Evolutionary conservation across 352 stramenopile genomes (phyloP), one percentile per base, ranked within the genome.

Genomic region (Bremia lactucae): DNA sequence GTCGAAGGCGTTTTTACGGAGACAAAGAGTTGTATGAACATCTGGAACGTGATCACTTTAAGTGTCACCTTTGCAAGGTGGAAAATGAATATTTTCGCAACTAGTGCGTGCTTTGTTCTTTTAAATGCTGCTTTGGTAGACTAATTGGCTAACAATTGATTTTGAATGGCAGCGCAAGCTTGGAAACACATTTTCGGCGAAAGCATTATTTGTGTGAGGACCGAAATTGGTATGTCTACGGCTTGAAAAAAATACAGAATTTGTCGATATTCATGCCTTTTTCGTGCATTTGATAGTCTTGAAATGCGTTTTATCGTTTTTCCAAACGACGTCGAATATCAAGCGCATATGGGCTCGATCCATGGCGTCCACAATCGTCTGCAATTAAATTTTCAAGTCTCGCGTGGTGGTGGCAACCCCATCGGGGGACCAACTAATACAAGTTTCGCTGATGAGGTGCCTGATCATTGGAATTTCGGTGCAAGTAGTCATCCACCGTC

Each of bases 41-140:
- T 44, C 46, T 95, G 21, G 78, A 89, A 52, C 83, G 83, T 33
- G 78, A 95, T 42, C 83, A 95, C 46, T 95, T 90, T 58, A 91
- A 85, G 47, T 95, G 83, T 43, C 81, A 95, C 42, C 68, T 95
- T 14, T 95, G 83, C 74, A 86, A 87, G 42, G 56, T 72, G 22
- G 79, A 88, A 48, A 78, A 91, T 54, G 71, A 89, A 23, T 91
- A 95, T 57, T 95, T 87, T 52, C 74, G 81, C 45, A 89, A 95
- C 60, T 95, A 95, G 72, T 87, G 68, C 48, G 75, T 81, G 3
- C 18, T 16, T 22, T n/a, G 2, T 43, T 2, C 1, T 1, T n/a
- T n/a, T n/a, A n/a, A n/a, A n/a, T n/a, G n/a, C n/a, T n/a, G n/a
- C n/a, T n/a, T n/a, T n/a, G n/a, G n/a, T n/a, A n/a, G n/a, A n/a